These are phyloP conservation scores for Isabelozyma heimii DNA, from an alignment of 805 yeast genomes.

Conservation along the genomic window DNA sequence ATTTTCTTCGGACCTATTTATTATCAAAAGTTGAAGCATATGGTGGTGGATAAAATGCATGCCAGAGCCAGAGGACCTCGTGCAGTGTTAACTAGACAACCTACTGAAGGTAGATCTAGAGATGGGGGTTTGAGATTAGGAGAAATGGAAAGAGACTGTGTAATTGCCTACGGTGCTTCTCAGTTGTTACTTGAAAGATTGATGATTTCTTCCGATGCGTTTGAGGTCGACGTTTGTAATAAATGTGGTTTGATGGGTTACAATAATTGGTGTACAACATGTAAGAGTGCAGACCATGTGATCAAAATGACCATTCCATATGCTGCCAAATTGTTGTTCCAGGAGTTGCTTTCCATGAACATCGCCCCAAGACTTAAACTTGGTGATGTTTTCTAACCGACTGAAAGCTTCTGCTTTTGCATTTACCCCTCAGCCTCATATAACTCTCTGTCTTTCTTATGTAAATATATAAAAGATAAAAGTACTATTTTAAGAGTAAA, in stretches of 20 bases:
- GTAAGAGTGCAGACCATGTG: constrained; percentile 82
- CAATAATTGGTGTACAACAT: constrained; percentile 96
- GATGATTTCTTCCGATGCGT: constrained; percentile 96
- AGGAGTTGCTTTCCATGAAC: constrained; percentile 96
- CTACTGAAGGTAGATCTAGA: constrained; percentile 97
- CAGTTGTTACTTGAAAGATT: constrained; percentile 89
- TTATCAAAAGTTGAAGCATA: constrained; percentile 96
- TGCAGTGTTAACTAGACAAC: constrained; percentile 96
- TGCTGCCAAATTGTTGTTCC: constrained; percentile 97
- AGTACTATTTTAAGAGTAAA: too few species aligned
- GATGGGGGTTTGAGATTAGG: constrained; percentile 99
- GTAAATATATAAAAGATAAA: too few species aligned
- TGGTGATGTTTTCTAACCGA: constrained; percentile 70
- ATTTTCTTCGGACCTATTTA: constrained; percentile 98
- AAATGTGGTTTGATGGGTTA: constrained; percentile 96
- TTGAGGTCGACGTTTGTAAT: constrained; percentile 94
- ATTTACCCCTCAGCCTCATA: too few species aligned
- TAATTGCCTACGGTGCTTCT: constrained; percentile 98
- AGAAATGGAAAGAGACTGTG: constrained; percentile 99
- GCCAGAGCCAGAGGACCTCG: constrained; percentile 99
- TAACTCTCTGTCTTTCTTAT: too few species aligned
- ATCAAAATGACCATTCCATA: constrained; percentile 96
- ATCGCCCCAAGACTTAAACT: constrained; percentile 93
- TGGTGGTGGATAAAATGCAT: constrained; percentile 99
- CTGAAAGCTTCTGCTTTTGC: too few species aligned